Evolutionary conservation across 805 yeast genomes (phyloP).

Genomic region (Wickerhamiella domercqiae): DNA sequence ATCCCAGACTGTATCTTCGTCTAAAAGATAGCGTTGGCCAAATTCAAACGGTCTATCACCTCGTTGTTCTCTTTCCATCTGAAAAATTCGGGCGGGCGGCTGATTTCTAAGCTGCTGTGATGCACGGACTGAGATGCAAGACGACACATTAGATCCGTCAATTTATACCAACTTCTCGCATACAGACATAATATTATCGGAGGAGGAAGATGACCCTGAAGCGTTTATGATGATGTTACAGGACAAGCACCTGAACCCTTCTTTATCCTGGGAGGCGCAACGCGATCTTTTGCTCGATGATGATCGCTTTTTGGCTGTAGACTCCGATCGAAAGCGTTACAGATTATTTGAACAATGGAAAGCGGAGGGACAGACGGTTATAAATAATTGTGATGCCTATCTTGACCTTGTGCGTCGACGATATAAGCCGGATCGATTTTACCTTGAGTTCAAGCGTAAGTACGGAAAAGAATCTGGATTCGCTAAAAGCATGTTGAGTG

Average conservation of each 20-base stretch:
- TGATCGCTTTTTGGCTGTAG: constrained; percentile 26
- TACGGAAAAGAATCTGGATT: constrained; percentile 20
- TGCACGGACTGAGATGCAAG: not conserved
- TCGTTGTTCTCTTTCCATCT: constrained; percentile 27
- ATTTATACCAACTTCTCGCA: no score
- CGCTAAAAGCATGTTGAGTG: constrained; percentile 19
- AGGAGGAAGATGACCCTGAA: constrained; percentile 4
- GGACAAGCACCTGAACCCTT: constrained; percentile 28
- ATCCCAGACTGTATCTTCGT: constrained; percentile 63
- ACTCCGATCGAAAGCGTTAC: constrained; percentile 25
- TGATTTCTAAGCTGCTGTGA: not conserved
- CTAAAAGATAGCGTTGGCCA: constrained; percentile 66
- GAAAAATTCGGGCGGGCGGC: not conserved
- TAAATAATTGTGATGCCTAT: constrained; percentile 10
- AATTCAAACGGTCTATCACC: constrained; percentile 83
- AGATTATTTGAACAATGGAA: constrained; percentile 34
- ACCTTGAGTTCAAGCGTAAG: constrained; percentile 28
- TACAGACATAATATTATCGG: constrained; percentile 1
- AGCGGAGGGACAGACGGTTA: constrained; percentile 1
- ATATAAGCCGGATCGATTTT: constrained; percentile 22
- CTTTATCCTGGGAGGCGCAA: constrained; percentile 35
- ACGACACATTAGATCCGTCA: no score
- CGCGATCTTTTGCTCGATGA: constrained; percentile 29
- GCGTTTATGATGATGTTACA: constrained; percentile 27
- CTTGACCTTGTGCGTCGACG: constrained; percentile 20